Evolutionary conservation across 2,329 filamentous ascomycete genomes (phyloP).

Genomic region (Hymenoscyphus fructigenus): DNA sequence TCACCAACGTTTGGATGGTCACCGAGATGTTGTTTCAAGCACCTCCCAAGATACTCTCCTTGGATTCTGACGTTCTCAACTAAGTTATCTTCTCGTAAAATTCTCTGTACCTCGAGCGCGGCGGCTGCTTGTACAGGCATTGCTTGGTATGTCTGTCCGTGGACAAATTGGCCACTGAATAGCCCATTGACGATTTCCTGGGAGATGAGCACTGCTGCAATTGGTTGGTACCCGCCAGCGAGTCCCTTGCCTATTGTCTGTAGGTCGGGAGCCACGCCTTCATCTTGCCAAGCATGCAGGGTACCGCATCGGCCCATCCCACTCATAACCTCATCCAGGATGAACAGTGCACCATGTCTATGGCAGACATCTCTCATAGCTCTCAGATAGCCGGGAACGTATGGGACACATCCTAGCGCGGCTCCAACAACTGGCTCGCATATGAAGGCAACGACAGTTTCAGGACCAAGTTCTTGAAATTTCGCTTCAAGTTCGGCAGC

Average conservation of each 20-base stretch:
- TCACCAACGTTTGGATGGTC: conserved; percentile 54
- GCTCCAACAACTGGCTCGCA: conserved; percentile 68
- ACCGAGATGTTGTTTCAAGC: conserved; percentile 45
- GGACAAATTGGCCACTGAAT: conserved; percentile 34
- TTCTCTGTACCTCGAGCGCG: conserved; percentile 60
- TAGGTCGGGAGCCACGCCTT: conserved; percentile 59
- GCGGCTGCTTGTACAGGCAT: conserved; percentile 60
- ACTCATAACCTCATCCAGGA: conserved; percentile 73
- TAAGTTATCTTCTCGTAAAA: conserved; percentile 56
- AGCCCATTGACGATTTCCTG: conserved; percentile 48
- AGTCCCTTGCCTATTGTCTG: conserved; percentile 67
- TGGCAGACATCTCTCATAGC: conserved; percentile 69
- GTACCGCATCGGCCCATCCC: conserved; percentile 53
- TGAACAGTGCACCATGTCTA: conserved; percentile 69
- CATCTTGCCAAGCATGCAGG: conserved; percentile 56
- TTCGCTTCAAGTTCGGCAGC: conserved; percentile 61
- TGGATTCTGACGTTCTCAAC: conserved; percentile 56
- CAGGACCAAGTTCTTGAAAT: conserved; percentile 59
- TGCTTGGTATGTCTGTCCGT: conserved; percentile 56
- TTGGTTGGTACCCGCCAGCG: conserved; percentile 60
- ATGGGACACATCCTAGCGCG: conserved; percentile 67
- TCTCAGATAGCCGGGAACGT: conserved; percentile 66
- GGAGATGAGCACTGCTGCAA: conserved; percentile 59
- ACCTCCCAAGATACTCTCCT: conserved; percentile 48
- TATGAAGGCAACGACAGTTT: conserved; percentile 65